Evolutionary conservation across 768 basidiomycete genomes (phyloP), one percentile per base, ranked within the genome.

Genomic region (Mycena metata): DNA sequence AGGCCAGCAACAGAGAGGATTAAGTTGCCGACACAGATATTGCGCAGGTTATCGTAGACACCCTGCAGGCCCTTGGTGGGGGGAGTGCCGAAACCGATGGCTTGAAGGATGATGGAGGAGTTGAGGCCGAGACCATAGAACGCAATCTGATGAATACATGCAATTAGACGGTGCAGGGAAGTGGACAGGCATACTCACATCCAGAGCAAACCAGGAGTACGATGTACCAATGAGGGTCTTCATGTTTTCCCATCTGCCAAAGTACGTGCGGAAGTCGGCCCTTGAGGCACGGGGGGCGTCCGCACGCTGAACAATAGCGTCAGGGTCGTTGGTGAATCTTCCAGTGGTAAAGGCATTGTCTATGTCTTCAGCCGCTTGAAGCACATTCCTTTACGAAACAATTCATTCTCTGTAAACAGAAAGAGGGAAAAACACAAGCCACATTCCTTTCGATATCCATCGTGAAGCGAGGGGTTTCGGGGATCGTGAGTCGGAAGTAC

Each of bases 391-490:
- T 79, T 96, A n/a, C n/a, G n/a, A n/a, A n/a, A n/a, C n/a, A n/a
- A n/a, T n/a, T n/a, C n/a, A n/a, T n/a, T n/a, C n/a, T n/a, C n/a
- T n/a, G n/a, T n/a, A n/a, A n/a, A n/a, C n/a, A n/a, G n/a, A n/a
- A n/a, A n/a, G n/a, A n/a, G n/a, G n/a, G n/a, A n/a, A n/a, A n/a
- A n/a, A n/a, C n/a, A n/a, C n/a, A n/a, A n/a, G n/a, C n/a, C n/a
- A n/a, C n/a, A 78, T 96, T 95, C 56, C 91, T 85, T 79, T 96
- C 94, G 67, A 96, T 88, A 83, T 96, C 95, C 92, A 96, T 96
- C 66, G 95, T 97, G 79, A 86, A 88, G 71, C 95, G 93, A 30
- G 95, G 95, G 0, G 95, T 96, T 78, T 96, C 95, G 4, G 95
- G 94, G 74, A 96, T 96, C 26, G 95, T 96, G 39, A 96, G 86